Evolutionary conservation across 2,329 filamentous ascomycete genomes (phyloP).

Genomic region (Aquanectria penicillioides): DNA sequence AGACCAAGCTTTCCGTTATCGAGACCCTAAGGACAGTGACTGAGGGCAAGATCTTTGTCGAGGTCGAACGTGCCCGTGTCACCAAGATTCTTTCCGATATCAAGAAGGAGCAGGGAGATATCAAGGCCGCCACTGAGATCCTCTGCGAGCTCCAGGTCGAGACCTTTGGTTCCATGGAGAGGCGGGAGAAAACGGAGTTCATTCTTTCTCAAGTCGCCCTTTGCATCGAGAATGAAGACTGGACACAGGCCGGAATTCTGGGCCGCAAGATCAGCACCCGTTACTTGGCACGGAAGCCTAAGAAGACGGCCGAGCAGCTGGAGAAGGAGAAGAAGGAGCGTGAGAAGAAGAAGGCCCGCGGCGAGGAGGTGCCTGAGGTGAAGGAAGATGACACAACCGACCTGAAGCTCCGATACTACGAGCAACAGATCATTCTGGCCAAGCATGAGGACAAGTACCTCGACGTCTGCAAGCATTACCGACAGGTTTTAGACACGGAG

Average conservation of each 20-base stretch:
- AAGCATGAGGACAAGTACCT: slow-evolving; percentile 99
- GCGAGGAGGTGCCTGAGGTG: slow-evolving; percentile 81
- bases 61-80: slow-evolving; percentile 95
- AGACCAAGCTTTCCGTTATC: slow-evolving; percentile 92
- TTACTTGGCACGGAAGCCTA: slow-evolving; percentile 89
- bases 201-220: slow-evolving; percentile 94
- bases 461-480: slow-evolving; percentile 97
- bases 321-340: slow-evolving; percentile 91
- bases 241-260: slow-evolving; percentile 93
- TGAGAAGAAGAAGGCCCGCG: slow-evolving; percentile 84
- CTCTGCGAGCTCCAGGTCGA: slow-evolving; percentile 98
- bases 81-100: slow-evolving; percentile 96
- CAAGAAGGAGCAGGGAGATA: slow-evolving; percentile 94
- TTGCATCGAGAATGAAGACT: slow-evolving; percentile 95
- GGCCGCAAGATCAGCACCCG: slow-evolving; percentile 96
- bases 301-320: slow-evolving; percentile 88
- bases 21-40: slow-evolving; percentile 96
- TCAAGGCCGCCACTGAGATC: slow-evolving; percentile 89
- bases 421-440: slow-evolving; percentile 94
- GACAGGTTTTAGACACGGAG: slow-evolving; percentile 95
- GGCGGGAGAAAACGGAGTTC: slow-evolving; percentile 98
- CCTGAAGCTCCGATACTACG: slow-evolving; percentile 94
- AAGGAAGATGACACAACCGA: slow-evolving; percentile 92
- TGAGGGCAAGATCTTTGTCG: slow-evolving; percentile 99
- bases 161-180: slow-evolving; percentile 97